These are phyloP conservation scores for Rhizopus delemar DNA, from an alignment of 371 early-diverging fungal genomes.

Conservation along the genomic window DNA sequence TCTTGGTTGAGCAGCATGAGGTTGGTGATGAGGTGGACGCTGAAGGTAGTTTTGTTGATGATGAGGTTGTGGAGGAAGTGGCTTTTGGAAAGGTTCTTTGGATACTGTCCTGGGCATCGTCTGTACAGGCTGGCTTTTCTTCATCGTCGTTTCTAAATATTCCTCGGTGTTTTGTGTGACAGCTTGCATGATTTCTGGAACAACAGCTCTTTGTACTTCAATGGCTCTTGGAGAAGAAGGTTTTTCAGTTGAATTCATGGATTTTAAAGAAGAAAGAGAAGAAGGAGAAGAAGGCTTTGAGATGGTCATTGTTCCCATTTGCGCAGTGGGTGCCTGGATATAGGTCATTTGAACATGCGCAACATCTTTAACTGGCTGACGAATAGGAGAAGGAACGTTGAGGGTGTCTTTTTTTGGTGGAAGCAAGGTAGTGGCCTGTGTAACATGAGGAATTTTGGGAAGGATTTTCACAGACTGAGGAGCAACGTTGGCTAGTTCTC, in stretches of 20 bases:
- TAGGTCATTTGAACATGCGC: slow-evolving; percentile 40
- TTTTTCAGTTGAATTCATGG: slow-evolving; percentile 12
- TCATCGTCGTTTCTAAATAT: slow-evolving; percentile 13
- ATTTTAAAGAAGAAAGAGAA: slow-evolving; percentile 9
- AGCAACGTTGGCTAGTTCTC: slow-evolving; percentile 4
- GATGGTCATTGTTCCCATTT: slow-evolving; percentile 26
- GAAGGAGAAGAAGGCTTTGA: slow-evolving; percentile 5
- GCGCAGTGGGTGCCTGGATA: slow-evolving; percentile 37
- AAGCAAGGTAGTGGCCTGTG: slow-evolving; percentile 5
- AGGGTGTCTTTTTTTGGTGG: slow-evolving; percentile 16
- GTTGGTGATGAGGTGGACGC: too few species aligned
- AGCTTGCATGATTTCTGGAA: slow-evolving; percentile 35
- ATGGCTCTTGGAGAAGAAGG: slow-evolving; percentile 32
- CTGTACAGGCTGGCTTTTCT: neutral
- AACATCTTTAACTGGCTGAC: slow-evolving; percentile 23
- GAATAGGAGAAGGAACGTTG: slow-evolving; percentile 23
- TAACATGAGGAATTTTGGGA: slow-evolving; percentile 22
- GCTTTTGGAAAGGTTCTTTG: neutral
- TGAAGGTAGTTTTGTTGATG: neutral
- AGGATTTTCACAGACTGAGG: slow-evolving; percentile 38
- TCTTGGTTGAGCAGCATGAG: neutral
- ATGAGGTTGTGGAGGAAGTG: slow-evolving; percentile 6
- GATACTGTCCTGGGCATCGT: neutral
- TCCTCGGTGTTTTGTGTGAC: slow-evolving; percentile 31
- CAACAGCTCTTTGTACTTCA: slow-evolving; percentile 24